Evolutionary conservation across 2,329 filamentous ascomycete genomes (phyloP), one percentile per base, ranked within the genome.

Genomic region (Diaporthe humulicola): DNA sequence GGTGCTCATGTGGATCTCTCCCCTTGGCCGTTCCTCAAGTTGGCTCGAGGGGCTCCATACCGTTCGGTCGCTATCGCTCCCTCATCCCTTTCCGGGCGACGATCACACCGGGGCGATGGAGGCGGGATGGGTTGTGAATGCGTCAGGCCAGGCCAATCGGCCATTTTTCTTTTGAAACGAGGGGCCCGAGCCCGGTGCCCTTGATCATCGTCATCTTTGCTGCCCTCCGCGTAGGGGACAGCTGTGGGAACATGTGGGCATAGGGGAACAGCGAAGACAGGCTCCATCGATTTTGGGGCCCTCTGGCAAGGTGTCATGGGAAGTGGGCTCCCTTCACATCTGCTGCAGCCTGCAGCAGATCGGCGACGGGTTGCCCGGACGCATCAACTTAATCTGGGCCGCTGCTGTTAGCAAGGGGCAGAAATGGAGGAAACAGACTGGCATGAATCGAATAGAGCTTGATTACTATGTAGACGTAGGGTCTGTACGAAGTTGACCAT

Each of bases 341-440:
- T 67, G 61, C 30, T 30, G 45, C 61, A 52, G 42, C 22, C 30
- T 19, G 45, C 45, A 25, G 61, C 30, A 50, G 61, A 67, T 67
- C 61, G 61, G 61, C 61, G 45, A 67, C 61, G 61, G 61, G 61
- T n/a, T 52, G 61, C 61, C 61, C 61, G 61, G 45, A 25, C 45
- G 61, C 61, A 52, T 52, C 61, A 67, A 67, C 61, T 67, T 52
- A 38, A 52, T 67, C 61, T 67, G 42, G 30, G 45, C 45, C 45
- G 30, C 61, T 52, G 30, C 30, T 67, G 61, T 12, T 28, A 14
- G 45, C 25, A 52, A 52, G 61, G 28, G 42, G 45, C 30, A 25
- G 9, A 12, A 30, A 10, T 33, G 15, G 33, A 38, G 22, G 25
- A 28, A 25, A 52, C 25, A n/a, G 15, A 50, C 42, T 30, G 28